A percentile compares a stretch with the other conserved stretches of the same genome.
Conservation (phyloP, 805 yeast species). For the Kazachstania kunashirensis region DNA sequence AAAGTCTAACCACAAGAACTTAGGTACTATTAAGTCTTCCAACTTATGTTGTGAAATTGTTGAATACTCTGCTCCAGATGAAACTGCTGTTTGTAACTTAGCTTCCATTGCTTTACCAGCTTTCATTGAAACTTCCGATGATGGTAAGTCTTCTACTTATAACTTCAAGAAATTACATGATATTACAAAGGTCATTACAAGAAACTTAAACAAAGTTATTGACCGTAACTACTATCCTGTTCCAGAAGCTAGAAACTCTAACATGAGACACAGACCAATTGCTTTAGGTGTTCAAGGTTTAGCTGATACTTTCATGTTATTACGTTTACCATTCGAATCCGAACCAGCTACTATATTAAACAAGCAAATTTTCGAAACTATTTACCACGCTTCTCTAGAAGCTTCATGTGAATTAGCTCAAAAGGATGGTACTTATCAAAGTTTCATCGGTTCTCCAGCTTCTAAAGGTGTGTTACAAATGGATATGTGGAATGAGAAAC, state of each 20-base stretch:
- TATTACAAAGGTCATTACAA: conserved; percentile 66
- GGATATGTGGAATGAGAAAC: conserved; percentile 77
- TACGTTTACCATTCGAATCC: conserved; percentile 82
- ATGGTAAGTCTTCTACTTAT: conserved; percentile 40
- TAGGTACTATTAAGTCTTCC: conserved; percentile 88
- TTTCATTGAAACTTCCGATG: conserved; percentile 44
- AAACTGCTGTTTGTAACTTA: conserved; percentile 90
- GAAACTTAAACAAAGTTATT: conserved; percentile 72
- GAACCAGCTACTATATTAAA: conserved; percentile 66
- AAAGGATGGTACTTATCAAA: conserved; percentile 56
- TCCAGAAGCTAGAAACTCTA: conserved; percentile 62
- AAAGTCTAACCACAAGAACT: conserved; percentile 83
- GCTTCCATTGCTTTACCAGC: conserved; percentile 87
- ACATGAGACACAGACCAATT: conserved; percentile 79
- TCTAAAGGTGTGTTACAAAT: conserved; percentile 77
- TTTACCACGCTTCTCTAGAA: conserved; percentile 88
- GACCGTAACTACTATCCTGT: conserved; percentile 84
- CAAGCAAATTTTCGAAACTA: conserved; percentile 85
- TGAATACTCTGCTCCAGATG: conserved; percentile 85
- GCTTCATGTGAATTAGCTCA: conserved; percentile 75
- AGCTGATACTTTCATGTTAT: conserved; percentile 75
- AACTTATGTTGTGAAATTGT: conserved; percentile 92
- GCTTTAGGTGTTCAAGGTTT: conserved; percentile 98
- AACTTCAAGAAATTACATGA: conserved; percentile 69
- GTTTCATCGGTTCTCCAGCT: conserved; percentile 81